These are phyloP conservation scores for Albatrellus sp. DNA, from an alignment of 1,284 basidiomycete genomes.

Conservation along the genomic window DNA sequence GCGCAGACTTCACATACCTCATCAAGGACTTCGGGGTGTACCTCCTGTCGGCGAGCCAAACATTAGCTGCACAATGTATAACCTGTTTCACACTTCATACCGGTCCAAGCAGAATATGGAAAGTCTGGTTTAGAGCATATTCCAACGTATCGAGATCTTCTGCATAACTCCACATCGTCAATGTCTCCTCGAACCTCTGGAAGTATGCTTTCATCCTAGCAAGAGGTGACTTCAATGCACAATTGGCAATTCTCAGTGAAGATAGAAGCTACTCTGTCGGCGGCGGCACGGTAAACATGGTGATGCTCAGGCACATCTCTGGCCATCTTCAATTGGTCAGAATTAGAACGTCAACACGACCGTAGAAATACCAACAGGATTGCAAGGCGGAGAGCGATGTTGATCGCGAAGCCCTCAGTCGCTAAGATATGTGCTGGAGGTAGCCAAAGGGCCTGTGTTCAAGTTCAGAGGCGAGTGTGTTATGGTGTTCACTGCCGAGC, in stretches of 20 bases:
- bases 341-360: constrained; percentile 2
- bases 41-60: constrained; percentile 24
- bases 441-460: constrained; percentile 40
- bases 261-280: constrained; percentile 1
- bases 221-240: not conserved
- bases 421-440: constrained; percentile 59
- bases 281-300: constrained; percentile 50
- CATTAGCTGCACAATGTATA: not conserved
- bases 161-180: constrained; percentile 51
- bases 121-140: constrained; percentile 45
- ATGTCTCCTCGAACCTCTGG: constrained; percentile 48
- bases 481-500: not conserved
- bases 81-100: constrained; percentile 19
- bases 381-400: constrained; percentile 46
- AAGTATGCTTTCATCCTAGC: constrained; percentile 43
- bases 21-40: constrained; percentile 30
- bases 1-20: constrained; percentile 5
- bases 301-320: constrained; percentile 55
- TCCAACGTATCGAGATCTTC: constrained; percentile 58
- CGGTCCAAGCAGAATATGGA: constrained; percentile 39
- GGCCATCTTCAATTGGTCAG: constrained; percentile 37
- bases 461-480: not conserved
- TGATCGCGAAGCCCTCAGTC: constrained; percentile 40
- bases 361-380: constrained; percentile 32
- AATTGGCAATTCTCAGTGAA: not conserved